A percentile compares a stretch with the other conserved stretches of the same genome.
Conservation (phyloP, 78 protist species). For the Speleostelium caveatum region DNA sequence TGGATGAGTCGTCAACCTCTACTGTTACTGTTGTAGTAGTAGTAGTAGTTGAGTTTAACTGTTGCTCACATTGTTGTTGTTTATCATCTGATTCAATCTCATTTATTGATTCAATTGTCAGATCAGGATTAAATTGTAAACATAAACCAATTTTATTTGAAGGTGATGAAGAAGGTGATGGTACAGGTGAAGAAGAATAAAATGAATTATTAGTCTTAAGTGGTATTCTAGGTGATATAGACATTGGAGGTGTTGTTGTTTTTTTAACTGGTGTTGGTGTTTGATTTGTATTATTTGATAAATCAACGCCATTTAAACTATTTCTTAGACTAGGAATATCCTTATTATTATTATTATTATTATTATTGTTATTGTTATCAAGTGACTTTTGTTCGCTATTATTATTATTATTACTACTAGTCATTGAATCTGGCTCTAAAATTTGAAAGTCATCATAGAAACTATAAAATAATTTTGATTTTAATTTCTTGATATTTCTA, state of each 20-base stretch:
- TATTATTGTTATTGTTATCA: not conserved
- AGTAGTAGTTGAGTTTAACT: not conserved
- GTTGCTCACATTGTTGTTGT: conserved; percentile 14
- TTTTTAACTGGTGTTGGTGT: not conserved
- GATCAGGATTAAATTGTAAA: conserved; percentile 45
- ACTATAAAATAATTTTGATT: conserved; percentile 15
- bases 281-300: not conserved
- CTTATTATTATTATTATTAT: not conserved
- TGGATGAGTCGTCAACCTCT: not conserved
- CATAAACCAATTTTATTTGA: conserved; percentile 4
- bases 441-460: conserved; percentile 18
- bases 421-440: conserved; percentile 23
- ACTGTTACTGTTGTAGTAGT: not conserved
- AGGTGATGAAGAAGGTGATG: conserved; percentile 52
- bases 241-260: not conserved
- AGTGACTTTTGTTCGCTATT: not conserved
- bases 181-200: conserved; percentile 43
- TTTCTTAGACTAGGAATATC: not conserved
- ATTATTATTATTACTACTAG: conserved; percentile 29
- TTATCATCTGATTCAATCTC: not conserved
- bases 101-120: conserved; percentile 3
- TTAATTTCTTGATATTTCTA: conserved; percentile 62
- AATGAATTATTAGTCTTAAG: conserved; percentile 10
- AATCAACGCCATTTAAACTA: not conserved
- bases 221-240: not conserved